phyloP scores from a whole-genome alignment of 2,329 filamentous ascomycete species.

The Fonsecaea monophora region DNA sequence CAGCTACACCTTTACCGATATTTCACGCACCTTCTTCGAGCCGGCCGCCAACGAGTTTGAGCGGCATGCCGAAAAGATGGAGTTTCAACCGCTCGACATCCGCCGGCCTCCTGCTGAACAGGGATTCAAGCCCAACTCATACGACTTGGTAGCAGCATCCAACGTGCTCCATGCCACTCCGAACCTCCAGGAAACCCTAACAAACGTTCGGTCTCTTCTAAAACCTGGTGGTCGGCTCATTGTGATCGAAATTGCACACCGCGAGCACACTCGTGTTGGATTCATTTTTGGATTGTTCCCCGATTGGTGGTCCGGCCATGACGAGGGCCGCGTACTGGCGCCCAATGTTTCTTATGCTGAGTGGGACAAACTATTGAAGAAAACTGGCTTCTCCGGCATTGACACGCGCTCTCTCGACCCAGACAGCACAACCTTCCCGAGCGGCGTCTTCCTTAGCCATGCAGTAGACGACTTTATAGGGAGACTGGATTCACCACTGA shows the following conservation, averaged over 20 bases:
- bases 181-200: slow-evolving; percentile 39
- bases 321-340: slow-evolving; percentile 23
- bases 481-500: background rate
- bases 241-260: slow-evolving; percentile 24
- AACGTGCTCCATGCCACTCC: slow-evolving; percentile 47
- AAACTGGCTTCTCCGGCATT: slow-evolving; percentile 25
- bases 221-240: slow-evolving; percentile 32
- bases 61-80: slow-evolving; percentile 30
- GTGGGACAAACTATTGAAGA: slow-evolving; percentile 22
- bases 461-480: slow-evolving; percentile 15
- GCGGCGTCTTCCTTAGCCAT: slow-evolving; percentile 18
- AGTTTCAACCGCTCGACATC: slow-evolving; percentile 45
- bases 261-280: slow-evolving; percentile 18
- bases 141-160: slow-evolving; percentile 47
- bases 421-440: slow-evolving; percentile 23
- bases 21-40: slow-evolving; percentile 38
- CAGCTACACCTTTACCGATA: slow-evolving; percentile 39
- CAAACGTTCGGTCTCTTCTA: slow-evolving; percentile 43
- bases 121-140: slow-evolving; percentile 42
- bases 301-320: slow-evolving; percentile 42
- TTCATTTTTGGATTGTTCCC: slow-evolving; percentile 38
- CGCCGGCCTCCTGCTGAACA: slow-evolving; percentile 42
- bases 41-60: slow-evolving; percentile 25
- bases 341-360: slow-evolving; percentile 20
- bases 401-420: slow-evolving; percentile 13